Base-by-base conservation (phyloP, 768 basidiomycete species). In the Hemileccinum impolitum region DNA sequence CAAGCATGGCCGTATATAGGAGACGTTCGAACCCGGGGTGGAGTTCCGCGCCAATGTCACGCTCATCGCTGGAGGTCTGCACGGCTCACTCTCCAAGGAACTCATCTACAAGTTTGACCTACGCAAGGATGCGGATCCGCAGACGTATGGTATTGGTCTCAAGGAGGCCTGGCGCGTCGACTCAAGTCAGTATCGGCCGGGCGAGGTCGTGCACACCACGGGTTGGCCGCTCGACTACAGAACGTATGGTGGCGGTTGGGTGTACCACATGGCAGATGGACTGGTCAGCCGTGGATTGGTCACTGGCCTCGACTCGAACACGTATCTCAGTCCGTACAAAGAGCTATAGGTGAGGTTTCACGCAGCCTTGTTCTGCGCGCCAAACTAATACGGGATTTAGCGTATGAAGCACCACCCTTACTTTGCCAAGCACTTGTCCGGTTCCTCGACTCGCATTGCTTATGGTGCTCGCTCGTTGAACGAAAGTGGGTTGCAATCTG, bases 81-180 rank as follows among this genome's bases (percentile, higher is more conserved):
- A 97, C 53, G 96, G 96, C 0, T 89, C 85, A 6, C 76, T 98
- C 12, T 82, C 87, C 4, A 95, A 98, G 67, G 75, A 84, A 44
- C 80, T 84, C 3, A 81, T 90, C 48, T 74, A 76, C 18, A 78
- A 81, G 57, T 95, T 94, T 69, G 72, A 83, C 43, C 73, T 98
- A 11, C 72, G 93, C 54, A 80, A 70, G 60, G 52, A 72, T 17
- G 63, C 70, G 2, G 86, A 95, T 67, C 87, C 87, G 2, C 96
- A 98, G 72, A 98, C 95, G 3, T 98, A 97, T 59, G 96, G 87
- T 0, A 82, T 99, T n/a, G 96, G 96, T 3, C 72, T 98, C 44
- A 98, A 99, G 74, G 95, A 99, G 67, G 93, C 97, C 2, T 98
- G 96, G 96, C 81, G 90, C 32, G 85, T 99, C 12, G 82, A 82